These are phyloP conservation scores for Torulaspora franciscae DNA, from an alignment of 805 yeast genomes.

Conservation along the genomic window DNA sequence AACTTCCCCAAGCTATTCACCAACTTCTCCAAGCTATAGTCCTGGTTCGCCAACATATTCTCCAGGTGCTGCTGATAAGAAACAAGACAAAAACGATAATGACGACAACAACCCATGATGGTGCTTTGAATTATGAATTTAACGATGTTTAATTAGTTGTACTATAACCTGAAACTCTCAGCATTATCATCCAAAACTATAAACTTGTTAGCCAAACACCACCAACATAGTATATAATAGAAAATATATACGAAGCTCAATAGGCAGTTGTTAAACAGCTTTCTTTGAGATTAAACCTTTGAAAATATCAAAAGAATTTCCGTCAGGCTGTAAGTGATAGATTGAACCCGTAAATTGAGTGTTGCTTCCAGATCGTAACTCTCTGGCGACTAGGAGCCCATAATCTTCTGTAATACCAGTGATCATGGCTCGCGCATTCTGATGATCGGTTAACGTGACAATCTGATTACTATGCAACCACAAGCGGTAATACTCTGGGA, in stretches of 20 bases:
- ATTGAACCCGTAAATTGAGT: conserved; percentile 48
- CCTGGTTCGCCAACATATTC: conserved; percentile 62
- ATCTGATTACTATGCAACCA: conserved; percentile 83
- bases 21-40: conserved; percentile 57
- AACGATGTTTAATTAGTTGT: conserved; percentile 7
- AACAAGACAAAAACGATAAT: conserved; percentile 18
- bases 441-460: conserved; percentile 59
- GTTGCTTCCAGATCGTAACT: conserved; percentile 41
- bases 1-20: conserved; percentile 62
- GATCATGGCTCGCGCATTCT: conserved; percentile 54
- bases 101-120: conserved; percentile 5
- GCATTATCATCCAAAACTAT: not conserved
- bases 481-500: conserved; percentile 64
- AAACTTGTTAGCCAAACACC: not conserved
- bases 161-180: conserved; percentile 7
- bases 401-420: conserved; percentile 79
- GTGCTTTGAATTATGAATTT: conserved; percentile 5
- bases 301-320: conserved; percentile 94
- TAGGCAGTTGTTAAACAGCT: conserved; percentile 16
- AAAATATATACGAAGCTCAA: not conserved
- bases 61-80: conserved; percentile 36
- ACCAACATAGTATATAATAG: not conserved
- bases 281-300: conserved; percentile 75
- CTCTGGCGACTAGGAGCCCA: conserved; percentile 78
- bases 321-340: conserved; percentile 88